Evolutionary conservation across 805 yeast species (phyloP).

Genomic region (Spathaspora passalidarum): DNA sequence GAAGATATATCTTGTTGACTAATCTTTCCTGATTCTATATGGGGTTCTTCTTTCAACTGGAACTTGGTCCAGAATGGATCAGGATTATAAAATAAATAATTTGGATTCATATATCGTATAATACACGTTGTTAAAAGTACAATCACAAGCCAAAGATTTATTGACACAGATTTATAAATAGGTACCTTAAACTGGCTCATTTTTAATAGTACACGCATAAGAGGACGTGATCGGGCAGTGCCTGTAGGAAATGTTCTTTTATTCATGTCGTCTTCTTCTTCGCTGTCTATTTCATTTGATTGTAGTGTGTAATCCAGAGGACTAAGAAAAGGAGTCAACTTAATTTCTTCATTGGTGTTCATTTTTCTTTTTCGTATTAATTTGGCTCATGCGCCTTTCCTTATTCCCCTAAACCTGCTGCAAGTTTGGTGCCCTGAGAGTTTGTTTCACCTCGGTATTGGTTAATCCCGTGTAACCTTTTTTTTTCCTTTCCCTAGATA

Average conservation of each 20-base stretch:
- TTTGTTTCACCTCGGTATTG: no score
- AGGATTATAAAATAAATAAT: slow-evolving; percentile 1
- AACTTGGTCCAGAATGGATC: slow-evolving; percentile 6
- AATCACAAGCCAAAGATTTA: slow-evolving; percentile 1
- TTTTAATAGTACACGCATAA: not conserved
- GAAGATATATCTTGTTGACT: slow-evolving; percentile 12
- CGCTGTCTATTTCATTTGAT: not conserved
- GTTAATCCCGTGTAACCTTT: no score
- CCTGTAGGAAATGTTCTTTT: not conserved
- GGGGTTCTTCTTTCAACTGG: not conserved
- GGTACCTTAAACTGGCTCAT: not conserved
- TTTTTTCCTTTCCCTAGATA: no score
- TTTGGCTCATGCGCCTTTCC: not conserved
- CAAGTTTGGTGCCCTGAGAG: no score
- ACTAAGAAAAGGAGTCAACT: not conserved
- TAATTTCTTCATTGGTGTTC: not conserved
- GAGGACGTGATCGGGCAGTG: not conserved
- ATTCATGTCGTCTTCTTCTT: not conserved
- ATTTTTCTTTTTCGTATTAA: not conserved
- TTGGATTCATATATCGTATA: not conserved
- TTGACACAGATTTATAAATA: not conserved
- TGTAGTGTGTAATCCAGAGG: not conserved
- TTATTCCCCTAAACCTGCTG: not conserved
- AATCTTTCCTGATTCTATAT: not conserved
- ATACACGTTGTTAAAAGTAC: not conserved